Evolutionary conservation across 2,329 filamentous ascomycete genomes (phyloP), one percentile per base, ranked within the genome.

Genomic region (Scopulariopsis brevicaulis): DNA sequence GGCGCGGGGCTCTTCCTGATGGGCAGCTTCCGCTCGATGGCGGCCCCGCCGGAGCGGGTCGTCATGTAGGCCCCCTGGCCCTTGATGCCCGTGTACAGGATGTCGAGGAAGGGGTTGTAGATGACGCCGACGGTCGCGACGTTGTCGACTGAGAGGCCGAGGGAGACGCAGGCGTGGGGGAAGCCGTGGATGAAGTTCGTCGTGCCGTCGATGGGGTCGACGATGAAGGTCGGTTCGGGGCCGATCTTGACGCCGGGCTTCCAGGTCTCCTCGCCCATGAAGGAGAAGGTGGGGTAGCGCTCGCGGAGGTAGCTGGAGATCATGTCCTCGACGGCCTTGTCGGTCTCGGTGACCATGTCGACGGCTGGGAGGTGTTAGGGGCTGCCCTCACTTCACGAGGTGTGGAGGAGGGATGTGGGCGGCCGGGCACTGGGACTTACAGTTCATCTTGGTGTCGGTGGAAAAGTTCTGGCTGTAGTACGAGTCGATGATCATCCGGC

Each of bases 171-270:
- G 61, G 89, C 87, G 65, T 83, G 79, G 4, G 87, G 86, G 71
- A 89, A 86, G 22, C 80, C 81, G 71, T 92, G 89, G 53, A 92
- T 81, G 66, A 93, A 91, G 77, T 92, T 92, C 55, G 86, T 90
- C 7, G 83, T 91, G 66, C 87, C 89, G 72, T 93, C 89, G 64
- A 93, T 91, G 52, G 89, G 89, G 68, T 93, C 89, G 63, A 89
- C 85, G 66, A 92, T 81, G 72, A 92, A 92, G 51, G 89, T 93
- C 1, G 89, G 88, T 18, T 78, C 78, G 34, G 77, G 69, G 0
- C 83, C 86, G 53, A 93, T 75, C 51, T 71, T 73, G 60, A 77
- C 75, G 64, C 87, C 87, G 1, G 86, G 80, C 62, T 83, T 76
- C 74, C 90, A 87, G 32, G 87, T 90, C 72, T 93, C 88, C 68